Conservation (phyloP, 139 green algal species). For the Coccomyxa sp. region DNA sequence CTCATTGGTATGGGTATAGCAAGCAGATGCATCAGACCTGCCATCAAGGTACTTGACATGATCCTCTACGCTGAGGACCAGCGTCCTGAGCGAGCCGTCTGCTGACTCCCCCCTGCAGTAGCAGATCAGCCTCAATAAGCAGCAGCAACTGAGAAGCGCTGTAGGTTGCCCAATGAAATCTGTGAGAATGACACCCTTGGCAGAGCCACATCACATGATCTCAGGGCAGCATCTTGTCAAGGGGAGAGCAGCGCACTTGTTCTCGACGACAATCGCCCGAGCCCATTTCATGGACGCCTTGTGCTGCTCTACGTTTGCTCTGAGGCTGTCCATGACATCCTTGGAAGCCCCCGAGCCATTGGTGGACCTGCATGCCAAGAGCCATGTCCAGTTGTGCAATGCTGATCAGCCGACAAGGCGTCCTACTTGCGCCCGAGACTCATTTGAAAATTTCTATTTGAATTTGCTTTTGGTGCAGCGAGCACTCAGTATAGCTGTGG, state of each 20-base stretch:
- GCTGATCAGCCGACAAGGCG: no score
- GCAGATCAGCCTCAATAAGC: background rate
- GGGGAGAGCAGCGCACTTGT: slow-evolving; percentile 14
- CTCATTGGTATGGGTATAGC: background rate
- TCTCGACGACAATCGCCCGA: slow-evolving; percentile 41
- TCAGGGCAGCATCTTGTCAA: no score
- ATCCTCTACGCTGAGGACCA: slow-evolving; percentile 42
- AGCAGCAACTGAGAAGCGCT: background rate
- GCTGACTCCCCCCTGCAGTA: slow-evolving; percentile 24
- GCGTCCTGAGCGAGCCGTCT: slow-evolving; percentile 34
- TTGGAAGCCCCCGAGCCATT: no score
- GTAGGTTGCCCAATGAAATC: background rate
- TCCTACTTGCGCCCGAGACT: no score
- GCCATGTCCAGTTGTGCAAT: no score
- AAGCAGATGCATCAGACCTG: background rate
- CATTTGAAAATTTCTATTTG: no score
- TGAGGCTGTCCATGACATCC: no score
- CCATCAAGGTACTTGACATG: slow-evolving; percentile 1
- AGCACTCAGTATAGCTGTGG: no score
- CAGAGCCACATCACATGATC: no score
- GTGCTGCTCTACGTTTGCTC: background rate
- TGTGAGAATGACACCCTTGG: no score
- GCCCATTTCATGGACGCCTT: slow-evolving; percentile 14
- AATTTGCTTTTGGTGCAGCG: no score
- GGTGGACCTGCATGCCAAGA: no score